These are phyloP conservation scores for Alternaria consortialis DNA, from an alignment of 2,329 filamentous ascomycete species.

Conservation along the genomic window DNA sequence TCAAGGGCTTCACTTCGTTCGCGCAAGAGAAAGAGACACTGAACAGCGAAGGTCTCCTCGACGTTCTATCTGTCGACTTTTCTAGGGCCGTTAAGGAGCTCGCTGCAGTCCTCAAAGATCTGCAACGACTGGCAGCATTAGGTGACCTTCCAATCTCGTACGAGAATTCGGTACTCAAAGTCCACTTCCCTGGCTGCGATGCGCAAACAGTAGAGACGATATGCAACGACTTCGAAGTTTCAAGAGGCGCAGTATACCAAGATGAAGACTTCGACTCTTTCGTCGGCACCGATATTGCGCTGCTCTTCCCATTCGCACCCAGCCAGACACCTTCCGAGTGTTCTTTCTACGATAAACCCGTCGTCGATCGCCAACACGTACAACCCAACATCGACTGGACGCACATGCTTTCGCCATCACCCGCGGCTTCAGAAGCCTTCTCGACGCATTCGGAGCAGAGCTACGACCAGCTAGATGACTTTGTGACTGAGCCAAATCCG, in stretches of 20 bases:
- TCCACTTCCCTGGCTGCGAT: constrained; percentile 93
- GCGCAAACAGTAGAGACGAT: constrained; percentile 80
- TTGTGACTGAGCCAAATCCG: constrained; percentile 57
- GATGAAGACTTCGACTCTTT: constrained; percentile 77
- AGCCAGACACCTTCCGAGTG: constrained; percentile 60
- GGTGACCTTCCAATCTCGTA: constrained; percentile 86
- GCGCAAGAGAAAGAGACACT: constrained; percentile 65
- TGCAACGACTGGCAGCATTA: constrained; percentile 77
- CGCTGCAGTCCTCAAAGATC: constrained; percentile 78
- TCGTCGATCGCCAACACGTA: constrained; percentile 43
- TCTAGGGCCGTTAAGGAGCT: constrained; percentile 85
- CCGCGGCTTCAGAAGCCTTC: constrained; percentile 46
- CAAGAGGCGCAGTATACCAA: constrained; percentile 79
- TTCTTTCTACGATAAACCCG: constrained; percentile 57
- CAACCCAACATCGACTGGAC: constrained; percentile 63
- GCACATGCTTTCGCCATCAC: constrained; percentile 63
- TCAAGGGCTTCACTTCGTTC: constrained; percentile 61
- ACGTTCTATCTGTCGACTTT: constrained; percentile 87
- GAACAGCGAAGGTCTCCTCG: constrained; percentile 83
- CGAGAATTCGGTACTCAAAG: constrained; percentile 73
- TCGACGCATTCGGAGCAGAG: constrained; percentile 51
- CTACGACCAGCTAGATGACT: constrained; percentile 53
- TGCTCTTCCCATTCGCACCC: constrained; percentile 88
- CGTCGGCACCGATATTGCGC: constrained; percentile 74
- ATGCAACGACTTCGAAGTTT: constrained; percentile 86